A percentile compares a stretch with the other conserved stretches of the same genome.
Evolutionary conservation across 176 grass and related monocot species (phyloP).

Genomic region (Musa schizocarpa): DNA sequence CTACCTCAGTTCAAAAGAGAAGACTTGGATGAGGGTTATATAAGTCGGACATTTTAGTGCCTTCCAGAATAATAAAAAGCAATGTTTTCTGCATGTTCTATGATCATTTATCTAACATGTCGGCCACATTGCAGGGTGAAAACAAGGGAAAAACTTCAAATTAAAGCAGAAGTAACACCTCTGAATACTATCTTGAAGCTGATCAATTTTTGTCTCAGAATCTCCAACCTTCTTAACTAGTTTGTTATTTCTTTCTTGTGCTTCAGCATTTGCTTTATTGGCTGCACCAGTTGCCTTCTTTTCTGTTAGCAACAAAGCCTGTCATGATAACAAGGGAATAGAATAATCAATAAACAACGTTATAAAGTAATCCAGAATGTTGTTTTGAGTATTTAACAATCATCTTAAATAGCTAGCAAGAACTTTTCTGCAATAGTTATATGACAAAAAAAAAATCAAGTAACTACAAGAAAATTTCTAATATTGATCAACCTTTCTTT

Average conservation of each 20-base stretch:
- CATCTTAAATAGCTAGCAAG: not conserved
- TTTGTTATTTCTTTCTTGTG: constrained; percentile 69
- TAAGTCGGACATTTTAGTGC: not conserved
- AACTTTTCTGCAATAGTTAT: not conserved
- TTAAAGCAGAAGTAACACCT: constrained; percentile 44
- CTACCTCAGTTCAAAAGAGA: not conserved
- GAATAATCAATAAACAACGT: not conserved
- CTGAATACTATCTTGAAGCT: constrained; percentile 82
- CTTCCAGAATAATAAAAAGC: not conserved
- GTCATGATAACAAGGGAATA: constrained; percentile 5
- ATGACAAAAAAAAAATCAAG: not conserved
- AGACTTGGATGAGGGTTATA: not conserved
- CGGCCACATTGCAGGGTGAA: not conserved
- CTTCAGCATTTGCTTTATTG: constrained; percentile 66
- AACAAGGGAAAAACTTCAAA: not conserved
- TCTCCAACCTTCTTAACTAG: constrained; percentile 75
- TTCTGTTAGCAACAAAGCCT: constrained; percentile 74
- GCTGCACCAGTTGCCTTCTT: constrained; percentile 53
- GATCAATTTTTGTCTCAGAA: constrained; percentile 70
- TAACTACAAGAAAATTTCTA: not conserved
- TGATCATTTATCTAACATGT: not conserved
- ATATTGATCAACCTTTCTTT: not conserved
- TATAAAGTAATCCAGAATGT: not conserved
- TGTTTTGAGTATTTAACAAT: not conserved
- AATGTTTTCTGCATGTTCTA: not conserved